Evolutionary conservation across 306 rosid species (phyloP), one percentile per base, ranked within the genome.

Genomic region (Vicia villosa): DNA sequence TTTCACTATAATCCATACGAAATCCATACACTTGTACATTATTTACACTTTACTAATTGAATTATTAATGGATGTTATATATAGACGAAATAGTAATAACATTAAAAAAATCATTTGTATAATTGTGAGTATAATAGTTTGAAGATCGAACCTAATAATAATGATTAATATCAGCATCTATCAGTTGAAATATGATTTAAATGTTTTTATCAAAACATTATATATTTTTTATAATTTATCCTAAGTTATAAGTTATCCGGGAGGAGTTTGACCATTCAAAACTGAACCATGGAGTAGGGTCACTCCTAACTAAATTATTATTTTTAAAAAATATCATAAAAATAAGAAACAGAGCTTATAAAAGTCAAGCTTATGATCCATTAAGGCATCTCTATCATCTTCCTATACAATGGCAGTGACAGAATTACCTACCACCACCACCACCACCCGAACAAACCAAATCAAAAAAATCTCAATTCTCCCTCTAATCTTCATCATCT

Each of bases 401-500:
- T 24, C 37, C 5, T 5, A 1, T 8, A 56, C 38, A 6, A 56
- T 56, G 62, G 62, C 62, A 7, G 62, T 56, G 19, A 56, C 62
- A 0, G 62, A 56, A 56, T 56, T 56, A 56, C 62, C 62, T 2
- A 24, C 62, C 9, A 15, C 51, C 6, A 22, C 38, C 8, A 22
- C 38, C 4, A 6, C 62, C 8, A 56, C 38, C 26, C 12, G 19
- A 56, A 13, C 38, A 56, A 56, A 26, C 9, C 38, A 56, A 26
- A 14, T 56, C 2, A 56, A 56, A 14, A 56, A 56, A 56, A 7
- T 56, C 0, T 56, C 62, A 56, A 12, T 56, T 8, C 38, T 56
- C 7, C 62, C 62, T 2, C 62, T 56, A 6, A 56, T 56, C 20
- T 56, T 56, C 10, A 26, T 56, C 38, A 56, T 56, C 38, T 56